phyloP scores from a whole-genome alignment of 2,329 filamentous ascomycete species.

The Seiridium unicorne region DNA sequence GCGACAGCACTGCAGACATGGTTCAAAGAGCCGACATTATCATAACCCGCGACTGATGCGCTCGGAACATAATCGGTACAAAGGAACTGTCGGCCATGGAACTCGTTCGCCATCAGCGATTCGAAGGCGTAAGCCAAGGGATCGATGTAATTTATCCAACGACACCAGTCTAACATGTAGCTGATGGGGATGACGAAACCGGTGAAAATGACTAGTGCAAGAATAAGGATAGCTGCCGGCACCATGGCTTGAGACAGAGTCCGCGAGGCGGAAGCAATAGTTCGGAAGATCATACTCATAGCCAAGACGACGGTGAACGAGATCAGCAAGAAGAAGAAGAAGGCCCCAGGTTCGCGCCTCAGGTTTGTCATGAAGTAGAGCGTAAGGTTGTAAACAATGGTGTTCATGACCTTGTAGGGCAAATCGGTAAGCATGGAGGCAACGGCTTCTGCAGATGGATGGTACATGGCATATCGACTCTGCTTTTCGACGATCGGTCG shows the following conservation, averaged over 20 bases:
- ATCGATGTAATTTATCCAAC: conserved; percentile 78
- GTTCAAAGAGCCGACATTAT: conserved; percentile 30
- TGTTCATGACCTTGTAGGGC: conserved; percentile 74
- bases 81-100: conserved; percentile 58
- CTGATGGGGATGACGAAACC: conserved; percentile 62
- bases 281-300: conserved; percentile 84
- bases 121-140: conserved; percentile 79
- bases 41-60: conserved; percentile 28
- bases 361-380: conserved; percentile 87
- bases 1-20: conserved; percentile 58
- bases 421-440: conserved; percentile 82
- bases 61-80: conserved; percentile 46
- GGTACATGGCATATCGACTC: conserved; percentile 79
- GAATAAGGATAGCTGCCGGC: conserved; percentile 56
- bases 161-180: conserved; percentile 75
- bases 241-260: conserved; percentile 64
- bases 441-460: conserved; percentile 79
- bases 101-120: conserved; percentile 78
- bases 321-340: conserved; percentile 81
- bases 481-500: conserved; percentile 91
- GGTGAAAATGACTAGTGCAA: conserved; percentile 64
- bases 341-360: conserved; percentile 66
- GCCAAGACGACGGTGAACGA: conserved; percentile 68
- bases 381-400: conserved; percentile 71
- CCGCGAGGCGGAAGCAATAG: conserved; percentile 69